Evolutionary conservation across 345 rosid genomes (phyloP).

Genomic region (Eucalyptus shirleyi): DNA sequence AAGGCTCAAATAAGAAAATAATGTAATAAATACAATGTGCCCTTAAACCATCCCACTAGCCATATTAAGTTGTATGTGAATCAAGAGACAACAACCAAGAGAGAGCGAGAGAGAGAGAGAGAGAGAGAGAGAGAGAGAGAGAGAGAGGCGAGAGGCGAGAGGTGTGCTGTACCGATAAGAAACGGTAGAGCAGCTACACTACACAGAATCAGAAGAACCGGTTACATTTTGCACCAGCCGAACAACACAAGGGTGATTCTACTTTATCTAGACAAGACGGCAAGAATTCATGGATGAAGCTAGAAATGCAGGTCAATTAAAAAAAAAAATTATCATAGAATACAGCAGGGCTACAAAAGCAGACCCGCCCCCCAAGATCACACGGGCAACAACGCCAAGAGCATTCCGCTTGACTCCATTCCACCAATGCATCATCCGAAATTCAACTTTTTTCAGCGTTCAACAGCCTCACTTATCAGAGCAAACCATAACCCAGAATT

Average conservation of each 20-base stretch:
- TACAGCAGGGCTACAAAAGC: neutral
- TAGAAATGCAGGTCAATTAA: neutral
- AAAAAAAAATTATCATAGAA: neutral
- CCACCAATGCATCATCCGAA: neutral
- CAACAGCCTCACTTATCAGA: neutral
- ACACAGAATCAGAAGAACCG: neutral
- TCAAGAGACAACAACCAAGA: too few relatives aligned
- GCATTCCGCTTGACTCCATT: neutral
- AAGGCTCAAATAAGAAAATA: neutral
- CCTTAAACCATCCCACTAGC: neutral
- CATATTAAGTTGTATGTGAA: neutral
- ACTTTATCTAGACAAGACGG: too few relatives aligned
- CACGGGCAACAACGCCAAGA: neutral
- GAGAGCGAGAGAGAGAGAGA: neutral
- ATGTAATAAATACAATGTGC: neutral
- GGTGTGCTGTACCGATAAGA: neutral
- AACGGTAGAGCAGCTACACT: neutral
- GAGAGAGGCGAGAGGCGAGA: neutral
- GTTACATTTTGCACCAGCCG: neutral
- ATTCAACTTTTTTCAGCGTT: neutral
- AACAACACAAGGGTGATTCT: neutral
- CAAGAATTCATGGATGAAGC: neutral
- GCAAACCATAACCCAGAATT: neutral
- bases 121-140: neutral
- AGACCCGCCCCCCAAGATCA: neutral